These are phyloP conservation scores for Helenozyma baotianmanensis DNA, from an alignment of 805 yeast species.

Conservation along the genomic window DNA sequence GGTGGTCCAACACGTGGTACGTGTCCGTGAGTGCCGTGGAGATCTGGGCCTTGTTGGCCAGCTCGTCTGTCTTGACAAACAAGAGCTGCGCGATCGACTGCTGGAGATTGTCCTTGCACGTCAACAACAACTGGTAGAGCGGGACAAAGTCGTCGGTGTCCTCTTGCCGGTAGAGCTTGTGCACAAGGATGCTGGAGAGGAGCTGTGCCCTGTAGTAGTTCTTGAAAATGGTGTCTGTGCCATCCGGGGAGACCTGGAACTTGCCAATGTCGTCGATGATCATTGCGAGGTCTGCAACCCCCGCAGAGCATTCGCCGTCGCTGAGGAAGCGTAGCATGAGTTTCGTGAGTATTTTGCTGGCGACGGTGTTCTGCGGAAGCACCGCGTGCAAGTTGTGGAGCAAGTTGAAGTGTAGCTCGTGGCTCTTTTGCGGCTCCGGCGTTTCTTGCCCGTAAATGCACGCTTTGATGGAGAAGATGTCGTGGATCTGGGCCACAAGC, in stretches of 20 bases:
- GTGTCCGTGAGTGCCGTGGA: conserved; percentile 20
- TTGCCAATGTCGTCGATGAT: conserved; percentile 1
- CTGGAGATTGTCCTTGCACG: conserved; percentile 16
- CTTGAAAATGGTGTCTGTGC: conserved; percentile 8
- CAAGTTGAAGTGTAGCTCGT: conserved; percentile 21
- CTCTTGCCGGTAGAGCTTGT: not conserved
- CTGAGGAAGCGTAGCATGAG: too few species aligned
- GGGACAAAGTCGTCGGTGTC: conserved; percentile 5
- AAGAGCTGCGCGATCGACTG: conserved; percentile 17
- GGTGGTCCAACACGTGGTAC: conserved; percentile 19
- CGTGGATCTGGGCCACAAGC: not conserved
- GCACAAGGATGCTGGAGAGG: conserved; percentile 2
- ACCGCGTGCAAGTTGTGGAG: conserved; percentile 4
- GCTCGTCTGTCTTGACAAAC: conserved; percentile 5
- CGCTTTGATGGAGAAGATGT: conserved; percentile 13
- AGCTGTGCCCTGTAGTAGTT: conserved; percentile 16
- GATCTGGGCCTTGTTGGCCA: conserved; percentile 17
- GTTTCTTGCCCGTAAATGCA: conserved; percentile 6
- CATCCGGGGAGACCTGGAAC: conserved; percentile 2
- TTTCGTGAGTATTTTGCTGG: too few species aligned
- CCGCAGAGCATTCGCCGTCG: not conserved
- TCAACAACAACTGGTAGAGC: conserved; percentile 8
- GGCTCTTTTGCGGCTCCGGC: conserved; percentile 6
- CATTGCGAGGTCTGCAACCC: conserved; percentile 1
- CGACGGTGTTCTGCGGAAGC: too few species aligned